Base-by-base conservation (phyloP, 2,329 filamentous ascomycete species). In the Cytospora paraplurivora region DNA sequence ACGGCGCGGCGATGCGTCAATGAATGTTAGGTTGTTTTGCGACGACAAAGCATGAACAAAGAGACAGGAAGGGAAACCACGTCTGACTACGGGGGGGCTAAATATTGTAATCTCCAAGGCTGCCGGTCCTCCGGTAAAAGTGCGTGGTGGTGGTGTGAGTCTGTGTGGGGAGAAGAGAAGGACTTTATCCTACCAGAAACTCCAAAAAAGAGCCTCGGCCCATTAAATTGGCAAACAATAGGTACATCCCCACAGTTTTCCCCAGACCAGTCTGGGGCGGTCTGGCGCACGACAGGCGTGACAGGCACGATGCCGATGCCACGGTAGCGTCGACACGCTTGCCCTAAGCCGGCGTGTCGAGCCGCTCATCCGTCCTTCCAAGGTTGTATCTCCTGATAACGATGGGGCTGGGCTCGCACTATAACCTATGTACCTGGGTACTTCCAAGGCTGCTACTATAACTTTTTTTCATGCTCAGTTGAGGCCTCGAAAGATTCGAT, bases 241-340 rank as follows among this genome's bases (percentile, higher is more conserved):
- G 55, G 38, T 57, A 57, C 55, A 3, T 19, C 44, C 44, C 44
- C 44, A 47, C 44, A 47, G 44, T 47, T 47, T 47, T 47, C 44
- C 44, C 44, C 44, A 47, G 44, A 47, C 44, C 44, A 4, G 7
- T 47, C 21, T 47, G 44, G n/a, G 44, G 44, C 27, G 27, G 27
- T 27, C 27, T 27, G 27, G 27, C 27, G 27, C 27, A 27, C 2
- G 27, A 27, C 27, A 27, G 27, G 27, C 27, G 27, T 27, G 27
- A 27, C 27, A 27, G 27, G 27, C 27, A 27, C n/a, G n/a, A n/a
- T n/a, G 41, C n/a, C 19, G 17, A 21, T 47, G n/a, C 44, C 44
- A 47, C 44, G 7, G 44, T 47, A 47, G 44, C n/a, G 44, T 47
- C 44, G n/a, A 47, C 44, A n/a, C 44, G 27, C 44, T 11, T 47